Evolutionary conservation across 2,329 filamentous ascomycete species (phyloP), one percentile per base, ranked within the genome.

Genomic region (Microcera coccophila): DNA sequence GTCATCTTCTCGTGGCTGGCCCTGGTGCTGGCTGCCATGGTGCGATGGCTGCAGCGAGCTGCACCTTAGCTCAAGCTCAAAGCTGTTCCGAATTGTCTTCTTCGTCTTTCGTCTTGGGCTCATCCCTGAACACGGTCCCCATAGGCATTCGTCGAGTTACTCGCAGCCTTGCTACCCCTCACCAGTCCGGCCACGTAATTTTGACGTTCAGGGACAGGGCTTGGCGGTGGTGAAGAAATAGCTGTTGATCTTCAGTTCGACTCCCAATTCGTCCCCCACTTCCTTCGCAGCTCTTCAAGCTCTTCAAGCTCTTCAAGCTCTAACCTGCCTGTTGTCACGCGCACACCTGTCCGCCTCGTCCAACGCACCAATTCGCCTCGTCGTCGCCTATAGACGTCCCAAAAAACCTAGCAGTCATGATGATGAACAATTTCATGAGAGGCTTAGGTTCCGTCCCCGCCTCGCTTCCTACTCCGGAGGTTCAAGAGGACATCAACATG

Each of bases 401-500:
- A 28, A 35, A 42, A 24, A 26, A 26, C 22, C 22, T 12, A 26
- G 7, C 22, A 8, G n/a, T 21, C 44, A 47, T 29, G 38, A 57
- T 57, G 53, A 24, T 54, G 31, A 31, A 43, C 16, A 38, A 40
- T 16, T 36, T 47, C 32, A 34, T 36, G 36, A 39, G 40, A 34
- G 31, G 44, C 18, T 36, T 28, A 37, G 58, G 52, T 41, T 24
- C 41, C 37, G 42, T 47, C 34, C 21, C 28, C 20, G 29, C 42
- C 14, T 18, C 14, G 4, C 48, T 60, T 40, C 62, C 64, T 8
- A 40, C 53, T 31, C 26, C 42, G 21, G 54, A 57, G 34, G 45
- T 44, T 37, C 62, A 61, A 22, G 43, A 57, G 33, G 36, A 40
- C 17, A 59, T 66, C 51, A 53, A 39, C 24, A 34, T 51, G 21